Evolutionary conservation across 495 filamentous ascomycete species (phyloP).

Genomic region (Penicillium waksmanii): DNA sequence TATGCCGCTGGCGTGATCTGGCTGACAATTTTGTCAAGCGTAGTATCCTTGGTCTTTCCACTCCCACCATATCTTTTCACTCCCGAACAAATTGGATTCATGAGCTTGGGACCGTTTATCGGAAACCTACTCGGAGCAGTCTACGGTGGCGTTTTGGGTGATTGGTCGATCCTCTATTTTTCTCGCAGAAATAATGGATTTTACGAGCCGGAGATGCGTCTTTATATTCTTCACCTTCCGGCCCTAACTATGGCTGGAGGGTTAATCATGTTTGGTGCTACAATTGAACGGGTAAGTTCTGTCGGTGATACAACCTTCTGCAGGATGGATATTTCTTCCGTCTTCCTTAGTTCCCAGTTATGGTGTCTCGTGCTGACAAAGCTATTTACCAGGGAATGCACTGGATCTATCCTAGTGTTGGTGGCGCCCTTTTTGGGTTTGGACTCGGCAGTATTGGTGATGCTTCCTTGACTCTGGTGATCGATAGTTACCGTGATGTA

Average conservation of each 20-base stretch:
- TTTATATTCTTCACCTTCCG: slow-evolving; percentile 43
- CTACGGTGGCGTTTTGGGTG: slow-evolving; percentile 43
- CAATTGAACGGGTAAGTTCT: slow-evolving; percentile 29
- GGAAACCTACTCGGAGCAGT: slow-evolving; percentile 44
- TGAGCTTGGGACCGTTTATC: slow-evolving; percentile 44
- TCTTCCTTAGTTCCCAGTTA: too few relatives aligned
- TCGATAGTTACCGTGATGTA: slow-evolving; percentile 42
- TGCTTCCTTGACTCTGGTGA: slow-evolving; percentile 38
- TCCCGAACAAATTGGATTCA: slow-evolving; percentile 43
- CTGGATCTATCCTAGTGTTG: slow-evolving; percentile 39
- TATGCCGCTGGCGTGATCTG: slow-evolving; percentile 43
- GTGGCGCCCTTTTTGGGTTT: slow-evolving; percentile 39
- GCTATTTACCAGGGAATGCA: slow-evolving; percentile 36
- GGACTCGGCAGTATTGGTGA: slow-evolving; percentile 40
- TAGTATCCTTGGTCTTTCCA: slow-evolving; percentile 37
- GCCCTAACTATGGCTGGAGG: slow-evolving; percentile 33
- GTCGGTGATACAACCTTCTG: neutral
- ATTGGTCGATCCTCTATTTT: slow-evolving; percentile 42
- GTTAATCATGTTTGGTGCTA: slow-evolving; percentile 42
- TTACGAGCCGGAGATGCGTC: slow-evolving; percentile 49
- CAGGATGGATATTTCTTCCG: too few relatives aligned
- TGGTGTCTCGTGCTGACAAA: neutral
- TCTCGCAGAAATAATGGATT: slow-evolving; percentile 44
- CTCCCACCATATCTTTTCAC: slow-evolving; percentile 47
- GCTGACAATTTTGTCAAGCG: slow-evolving; percentile 39